A percentile compares a stretch with the other conserved stretches of the same genome.
These are phyloP conservation scores for Pichia kudriavzevii DNA, from an alignment of 1,139 yeast species.

Conservation along the genomic window DNA sequence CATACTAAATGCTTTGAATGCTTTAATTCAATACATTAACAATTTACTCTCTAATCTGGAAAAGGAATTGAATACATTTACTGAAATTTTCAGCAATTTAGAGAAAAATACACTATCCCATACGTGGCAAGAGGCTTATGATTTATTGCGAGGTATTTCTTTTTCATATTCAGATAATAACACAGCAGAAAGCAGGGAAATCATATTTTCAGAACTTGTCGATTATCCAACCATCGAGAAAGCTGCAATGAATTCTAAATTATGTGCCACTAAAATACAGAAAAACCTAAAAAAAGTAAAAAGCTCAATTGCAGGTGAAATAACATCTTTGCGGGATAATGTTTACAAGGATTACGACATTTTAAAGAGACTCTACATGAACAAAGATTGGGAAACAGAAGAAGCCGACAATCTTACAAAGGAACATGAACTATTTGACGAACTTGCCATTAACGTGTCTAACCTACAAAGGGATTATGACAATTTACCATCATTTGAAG, in stretches of 20 bases:
- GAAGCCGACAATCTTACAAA: slow-evolving; percentile 14
- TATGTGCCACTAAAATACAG: slow-evolving; percentile 23
- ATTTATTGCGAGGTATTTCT: slow-evolving; percentile 35
- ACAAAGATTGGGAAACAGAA: slow-evolving; percentile 12
- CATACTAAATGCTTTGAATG: slow-evolving; percentile 45
- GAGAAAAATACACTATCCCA: slow-evolving; percentile 40
- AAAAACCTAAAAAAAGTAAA: slow-evolving; percentile 24
- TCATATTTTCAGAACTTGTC: slow-evolving; percentile 26
- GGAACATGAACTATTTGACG: slow-evolving; percentile 16
- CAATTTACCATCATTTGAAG: slow-evolving; percentile 26
- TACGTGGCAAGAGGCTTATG: slow-evolving; percentile 42
- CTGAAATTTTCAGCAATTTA: slow-evolving; percentile 40
- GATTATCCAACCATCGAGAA: slow-evolving; percentile 23
- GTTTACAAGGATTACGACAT: slow-evolving; percentile 22
- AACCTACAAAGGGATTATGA: slow-evolving; percentile 16
- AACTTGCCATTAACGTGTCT: slow-evolving; percentile 20
- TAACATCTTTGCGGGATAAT: slow-evolving; percentile 18
- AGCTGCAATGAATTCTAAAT: slow-evolving; percentile 26
- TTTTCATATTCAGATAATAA: slow-evolving; percentile 20
- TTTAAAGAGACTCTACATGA: slow-evolving; percentile 19
- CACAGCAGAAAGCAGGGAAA: slow-evolving; percentile 16
- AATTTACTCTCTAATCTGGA: slow-evolving; percentile 35
- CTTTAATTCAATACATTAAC: slow-evolving; percentile 53
- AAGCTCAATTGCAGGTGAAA: slow-evolving; percentile 25
- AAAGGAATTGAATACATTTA: slow-evolving; percentile 42